These are phyloP conservation scores for Pleurotus cornucopiae DNA, from an alignment of 768 basidiomycete genomes.

Conservation along the genomic window DNA sequence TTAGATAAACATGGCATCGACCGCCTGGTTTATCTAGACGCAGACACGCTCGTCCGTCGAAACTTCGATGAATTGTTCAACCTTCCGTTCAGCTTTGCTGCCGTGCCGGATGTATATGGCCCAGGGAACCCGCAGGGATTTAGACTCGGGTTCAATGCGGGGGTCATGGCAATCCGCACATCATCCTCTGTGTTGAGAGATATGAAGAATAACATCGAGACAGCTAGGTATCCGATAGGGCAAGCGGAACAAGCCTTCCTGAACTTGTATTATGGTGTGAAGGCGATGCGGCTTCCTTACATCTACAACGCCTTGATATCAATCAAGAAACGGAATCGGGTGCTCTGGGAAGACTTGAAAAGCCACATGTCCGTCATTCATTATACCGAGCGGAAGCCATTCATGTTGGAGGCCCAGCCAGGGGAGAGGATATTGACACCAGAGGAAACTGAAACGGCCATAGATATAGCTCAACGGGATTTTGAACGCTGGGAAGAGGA, in stretches of 20 bases:
- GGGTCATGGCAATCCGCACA: conserved; percentile 32
- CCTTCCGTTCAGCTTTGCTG: conserved; percentile 35
- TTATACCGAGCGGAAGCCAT: conserved; percentile 53
- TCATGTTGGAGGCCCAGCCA: conserved; percentile 64
- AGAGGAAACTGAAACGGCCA: conserved; percentile 18
- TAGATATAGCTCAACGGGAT: conserved; percentile 11
- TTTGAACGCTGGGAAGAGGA: conserved; percentile 20
- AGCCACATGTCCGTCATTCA: conserved; percentile 31
- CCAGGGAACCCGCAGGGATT: conserved; percentile 22
- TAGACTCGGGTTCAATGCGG: conserved; percentile 33
- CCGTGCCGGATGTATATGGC: conserved; percentile 34
- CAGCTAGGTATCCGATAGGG: conserved; percentile 24
- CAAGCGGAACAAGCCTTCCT: conserved; percentile 39
- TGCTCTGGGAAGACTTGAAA: conserved; percentile 28
- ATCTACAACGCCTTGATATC: conserved; percentile 38
- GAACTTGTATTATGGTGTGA: conserved; percentile 33
- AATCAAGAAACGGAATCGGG: conserved; percentile 26
- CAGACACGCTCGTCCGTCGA: conserved; percentile 36
- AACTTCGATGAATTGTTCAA: conserved; percentile 42
- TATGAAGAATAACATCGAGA: conserved; percentile 24
- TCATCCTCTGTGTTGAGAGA: conserved; percentile 21
- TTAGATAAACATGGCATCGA: conserved; percentile 26
- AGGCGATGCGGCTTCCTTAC: conserved; percentile 30
- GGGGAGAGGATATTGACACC: conserved; percentile 14
- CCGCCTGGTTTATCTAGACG: conserved; percentile 33